Evolutionary conservation across 2,329 filamentous ascomycete genomes (phyloP), one percentile per base, ranked within the genome.

Genomic region (Diaporthe sp.): DNA sequence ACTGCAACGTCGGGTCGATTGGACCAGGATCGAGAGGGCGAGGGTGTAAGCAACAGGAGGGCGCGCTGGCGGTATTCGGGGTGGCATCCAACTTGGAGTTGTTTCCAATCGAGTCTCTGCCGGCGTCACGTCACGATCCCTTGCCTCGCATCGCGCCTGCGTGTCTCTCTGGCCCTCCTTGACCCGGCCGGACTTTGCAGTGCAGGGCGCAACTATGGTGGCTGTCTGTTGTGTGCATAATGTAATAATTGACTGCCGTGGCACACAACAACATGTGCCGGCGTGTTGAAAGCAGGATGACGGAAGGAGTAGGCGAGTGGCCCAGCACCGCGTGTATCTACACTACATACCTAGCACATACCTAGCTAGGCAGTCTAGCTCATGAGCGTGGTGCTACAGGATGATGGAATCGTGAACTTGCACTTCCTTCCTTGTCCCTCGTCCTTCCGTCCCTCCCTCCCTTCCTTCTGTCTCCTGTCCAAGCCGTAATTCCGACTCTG

Each of bases 71-170:
- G 25, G 39, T 25, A 46, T 28, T 46, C 12, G 19, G 17, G 10
- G 59, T 46, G 39, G 39, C 12, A 46, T 65, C 57, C 57, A n/a
- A 25, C 17, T 22, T 49, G 34, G 13, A 25, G 17, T 22, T 49
- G 34, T 19, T 31, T 46, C 58, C 37, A 44, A 51, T 37, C 42
- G 46, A 39, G 44, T 17, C 10, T 68, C 44, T 68, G 62, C 62
- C 62, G 62, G 62, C 62, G 62, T 68, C 61, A 65, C 9, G 46
- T 68, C 44, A 55, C 42, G 62, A 67, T 67, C 62, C 62, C 62
- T 67, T 67, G 62, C 62, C 31, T 68, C 31, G 65, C 65, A 68
- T 53, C 46, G 65, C 46, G 65, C 31, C 62, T 68, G 62, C 12
- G 62, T 49, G 25, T 67, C 17, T 37, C 57, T 53, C 62, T 51